A percentile compares a stretch with the other conserved stretches of the same genome.
Evolutionary conservation across 2,329 filamentous ascomycete genomes (phyloP).

Genomic region (Talaromyces albobiverticillius): DNA sequence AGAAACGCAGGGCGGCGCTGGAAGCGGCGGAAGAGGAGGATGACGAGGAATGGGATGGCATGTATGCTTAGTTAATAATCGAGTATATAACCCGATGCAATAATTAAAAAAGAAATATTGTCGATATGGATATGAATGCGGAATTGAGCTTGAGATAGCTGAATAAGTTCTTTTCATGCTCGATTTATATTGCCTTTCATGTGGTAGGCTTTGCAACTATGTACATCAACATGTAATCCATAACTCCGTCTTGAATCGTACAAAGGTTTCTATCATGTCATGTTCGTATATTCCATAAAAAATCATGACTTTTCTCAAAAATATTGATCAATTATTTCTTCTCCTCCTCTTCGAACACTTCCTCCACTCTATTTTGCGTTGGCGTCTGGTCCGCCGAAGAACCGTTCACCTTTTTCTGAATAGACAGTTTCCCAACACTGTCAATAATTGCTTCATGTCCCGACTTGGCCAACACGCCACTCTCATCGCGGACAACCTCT

Average conservation of each 20-base stretch:
- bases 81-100: not conserved
- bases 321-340: too few species aligned
- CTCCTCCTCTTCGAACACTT: slow-evolving; percentile 11
- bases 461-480: slow-evolving; percentile 38
- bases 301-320: not conserved
- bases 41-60: slow-evolving; percentile 48
- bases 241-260: not conserved
- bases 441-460: slow-evolving; percentile 44
- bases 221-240: not conserved
- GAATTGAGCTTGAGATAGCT: not conserved
- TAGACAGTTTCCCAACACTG: slow-evolving; percentile 41
- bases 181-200: not conserved
- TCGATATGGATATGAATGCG: too few species aligned
- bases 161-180: not conserved
- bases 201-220: slow-evolving; percentile 6
- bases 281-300: not conserved
- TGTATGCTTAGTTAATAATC: slow-evolving; percentile 40
- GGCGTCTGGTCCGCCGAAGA: not conserved
- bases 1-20: slow-evolving; percentile 32
- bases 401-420: slow-evolving; percentile 30
- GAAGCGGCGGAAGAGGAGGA: slow-evolving; percentile 32
- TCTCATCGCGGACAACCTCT: slow-evolving; percentile 41
- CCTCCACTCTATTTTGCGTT: slow-evolving; percentile 8
- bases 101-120: too few species aligned
- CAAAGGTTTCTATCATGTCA: slow-evolving; percentile 6